A percentile compares a stretch with the other conserved stretches of the same genome.
phyloP scores from a whole-genome alignment of 192 early-diverging fungal species.

The Fimicolochytrium jonesii region DNA sequence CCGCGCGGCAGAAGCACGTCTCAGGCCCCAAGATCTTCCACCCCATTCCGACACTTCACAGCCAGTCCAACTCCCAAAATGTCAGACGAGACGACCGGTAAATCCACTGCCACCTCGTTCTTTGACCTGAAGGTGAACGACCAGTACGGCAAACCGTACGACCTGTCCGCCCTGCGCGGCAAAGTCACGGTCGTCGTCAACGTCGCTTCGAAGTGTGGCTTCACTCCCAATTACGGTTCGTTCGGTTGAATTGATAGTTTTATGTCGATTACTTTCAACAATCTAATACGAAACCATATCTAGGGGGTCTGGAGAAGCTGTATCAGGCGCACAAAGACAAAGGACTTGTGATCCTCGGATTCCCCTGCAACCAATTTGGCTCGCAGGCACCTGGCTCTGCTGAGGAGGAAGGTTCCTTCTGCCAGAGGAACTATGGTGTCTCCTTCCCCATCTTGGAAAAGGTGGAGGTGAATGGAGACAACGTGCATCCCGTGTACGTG shows the following conservation, averaged over 20 bases:
- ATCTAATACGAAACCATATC: too few species aligned
- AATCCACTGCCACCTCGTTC: conserved; percentile 19
- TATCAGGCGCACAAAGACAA: conserved; percentile 48
- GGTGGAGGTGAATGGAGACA: conserved; percentile 62
- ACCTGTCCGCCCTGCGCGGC: conserved; percentile 36
- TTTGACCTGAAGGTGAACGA: conserved; percentile 28
- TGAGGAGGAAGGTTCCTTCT: conserved; percentile 50
- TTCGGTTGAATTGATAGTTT: too few species aligned
- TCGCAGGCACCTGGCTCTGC: conserved; percentile 14
- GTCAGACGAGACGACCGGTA: too few species aligned
- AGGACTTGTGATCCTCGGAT: conserved; percentile 79
- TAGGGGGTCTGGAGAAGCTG: conserved; percentile 33
- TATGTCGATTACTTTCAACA: too few species aligned
- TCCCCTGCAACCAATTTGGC: conserved; percentile 62
- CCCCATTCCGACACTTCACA: too few species aligned
- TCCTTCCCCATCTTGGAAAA: conserved; percentile 86
- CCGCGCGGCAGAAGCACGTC: too few species aligned
- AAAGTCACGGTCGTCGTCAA: conserved; percentile 85
- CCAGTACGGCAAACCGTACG: conserved; percentile 14
- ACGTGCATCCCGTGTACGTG: conserved; percentile 36
- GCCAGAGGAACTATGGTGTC: conserved; percentile 70
- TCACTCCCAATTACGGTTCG: too few species aligned
- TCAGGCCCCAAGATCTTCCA: too few species aligned
- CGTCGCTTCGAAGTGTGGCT: conserved; percentile 84
- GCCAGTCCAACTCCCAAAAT: too few species aligned